A percentile compares a stretch with the other conserved stretches of the same genome.
Evolutionary conservation across 1,284 basidiomycete genomes (phyloP).

Genomic region (Cutaneotrichosporon spelunceum): DNA sequence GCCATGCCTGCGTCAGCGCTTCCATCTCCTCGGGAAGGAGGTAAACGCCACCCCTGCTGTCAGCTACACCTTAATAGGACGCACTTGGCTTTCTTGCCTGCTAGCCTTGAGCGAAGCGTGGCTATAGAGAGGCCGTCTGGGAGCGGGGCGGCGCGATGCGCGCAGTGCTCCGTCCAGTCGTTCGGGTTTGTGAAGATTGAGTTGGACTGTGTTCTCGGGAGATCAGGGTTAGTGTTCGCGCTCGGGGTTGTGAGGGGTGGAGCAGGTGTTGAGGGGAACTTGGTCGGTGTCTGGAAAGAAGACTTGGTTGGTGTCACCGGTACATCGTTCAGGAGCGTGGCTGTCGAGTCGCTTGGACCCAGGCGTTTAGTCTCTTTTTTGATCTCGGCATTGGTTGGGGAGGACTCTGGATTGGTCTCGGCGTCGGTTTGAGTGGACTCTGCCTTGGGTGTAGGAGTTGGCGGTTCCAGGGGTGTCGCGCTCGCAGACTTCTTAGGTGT

Average conservation of each 20-base stretch:
- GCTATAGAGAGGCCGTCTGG: conserved; percentile 63
- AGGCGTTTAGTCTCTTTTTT: not conserved
- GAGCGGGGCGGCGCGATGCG: conserved; percentile 52
- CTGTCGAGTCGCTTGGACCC: not conserved
- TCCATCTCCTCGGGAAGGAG: conserved; percentile 80
- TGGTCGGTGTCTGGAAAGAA: conserved; percentile 12
- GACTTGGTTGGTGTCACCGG: not conserved
- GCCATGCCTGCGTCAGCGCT: conserved; percentile 69
- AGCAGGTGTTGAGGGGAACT: conserved; percentile 16
- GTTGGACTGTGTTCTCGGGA: conserved; percentile 18
- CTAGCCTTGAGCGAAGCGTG: conserved; percentile 63
- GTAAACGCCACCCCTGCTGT: conserved; percentile 62
- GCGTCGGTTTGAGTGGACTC: not conserved
- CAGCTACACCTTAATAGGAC: conserved; percentile 17
- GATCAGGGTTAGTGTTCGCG: conserved; percentile 19
- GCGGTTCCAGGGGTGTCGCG: conserved; percentile 15
- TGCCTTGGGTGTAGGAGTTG: conserved; percentile 2
- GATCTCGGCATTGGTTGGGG: not conserved
- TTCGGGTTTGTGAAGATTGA: conserved; percentile 13
- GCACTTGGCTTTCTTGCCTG: conserved; percentile 78
- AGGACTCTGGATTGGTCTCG: not conserved
- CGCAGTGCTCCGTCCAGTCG: conserved; percentile 26
- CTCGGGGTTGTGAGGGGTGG: conserved; percentile 20
- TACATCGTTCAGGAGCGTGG: not conserved
- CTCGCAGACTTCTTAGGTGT: conserved; percentile 24